These are phyloP conservation scores for Leishmania major DNA, from an alignment of 208 protist genomes.

Conservation along the genomic window DNA sequence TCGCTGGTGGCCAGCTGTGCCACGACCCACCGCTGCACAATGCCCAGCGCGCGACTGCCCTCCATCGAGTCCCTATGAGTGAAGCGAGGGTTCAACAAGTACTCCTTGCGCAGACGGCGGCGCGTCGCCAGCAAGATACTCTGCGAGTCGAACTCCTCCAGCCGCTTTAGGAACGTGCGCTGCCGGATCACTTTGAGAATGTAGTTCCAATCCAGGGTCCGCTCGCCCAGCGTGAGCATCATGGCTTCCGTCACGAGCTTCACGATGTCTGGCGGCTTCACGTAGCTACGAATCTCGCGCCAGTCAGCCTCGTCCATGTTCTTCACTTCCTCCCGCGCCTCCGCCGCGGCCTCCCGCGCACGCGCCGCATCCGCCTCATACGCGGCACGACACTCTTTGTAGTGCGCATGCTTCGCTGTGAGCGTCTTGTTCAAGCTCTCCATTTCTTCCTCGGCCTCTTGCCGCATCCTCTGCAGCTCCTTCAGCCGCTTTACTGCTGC, in stretches of 20 bases:
- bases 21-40: conserved; percentile 54
- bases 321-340: conserved; percentile 30
- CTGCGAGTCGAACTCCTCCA: conserved; percentile 42
- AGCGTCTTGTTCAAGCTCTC: conserved; percentile 35
- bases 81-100: conserved; percentile 45
- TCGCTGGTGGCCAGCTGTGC: conserved; percentile 39
- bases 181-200: conserved; percentile 42
- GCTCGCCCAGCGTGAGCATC: conserved; percentile 44
- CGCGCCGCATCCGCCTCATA: conserved; percentile 20
- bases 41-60: conserved; percentile 50
- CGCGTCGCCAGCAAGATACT: conserved; percentile 29
- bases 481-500: conserved; percentile 29
- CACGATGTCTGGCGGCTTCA: conserved; percentile 55
- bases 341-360: conserved; percentile 8
- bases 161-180: conserved; percentile 34
- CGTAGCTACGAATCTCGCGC: conserved; percentile 63
- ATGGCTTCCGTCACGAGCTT: conserved; percentile 49
- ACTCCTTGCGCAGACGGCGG: conserved; percentile 25
- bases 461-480: conserved; percentile 29
- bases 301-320: conserved; percentile 49
- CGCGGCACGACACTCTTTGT: conserved; percentile 21
- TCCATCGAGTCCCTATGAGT: conserved; percentile 56
- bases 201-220: conserved; percentile 21
- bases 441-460: conserved; percentile 26
- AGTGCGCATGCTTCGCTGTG: conserved; percentile 12